Conservation (phyloP, 2,329 filamentous ascomycete genomes). For the Aspergillus pseudotamarii region DNA sequence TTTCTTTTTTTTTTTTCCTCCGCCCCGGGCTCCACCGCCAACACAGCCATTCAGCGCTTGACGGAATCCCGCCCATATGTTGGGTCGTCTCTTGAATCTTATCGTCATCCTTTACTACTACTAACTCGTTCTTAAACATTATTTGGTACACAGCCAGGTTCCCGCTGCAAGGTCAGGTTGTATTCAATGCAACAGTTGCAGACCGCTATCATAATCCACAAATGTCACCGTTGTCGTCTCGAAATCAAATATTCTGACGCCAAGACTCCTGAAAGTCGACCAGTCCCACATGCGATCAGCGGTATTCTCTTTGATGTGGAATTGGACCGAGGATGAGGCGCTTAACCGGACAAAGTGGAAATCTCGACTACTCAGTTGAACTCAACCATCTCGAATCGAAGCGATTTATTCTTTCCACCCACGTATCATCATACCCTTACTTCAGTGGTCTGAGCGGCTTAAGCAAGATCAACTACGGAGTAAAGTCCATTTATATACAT, state of each 20-base stretch:
- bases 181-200: not conserved
- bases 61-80: not conserved
- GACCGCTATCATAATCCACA: not conserved
- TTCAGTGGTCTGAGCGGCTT: not conserved
- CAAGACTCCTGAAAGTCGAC: not conserved
- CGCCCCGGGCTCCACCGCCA: slow-evolving; percentile 1
- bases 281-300: not conserved
- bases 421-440: not conserved
- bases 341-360: not conserved
- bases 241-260: not conserved
- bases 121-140: not conserved
- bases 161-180: not conserved
- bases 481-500: not conserved
- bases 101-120: no score
- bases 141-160: not conserved
- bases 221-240: not conserved
- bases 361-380: not conserved
- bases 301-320: not conserved
- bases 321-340: not conserved
- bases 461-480: not conserved
- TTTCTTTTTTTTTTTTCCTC: slow-evolving; percentile 2
- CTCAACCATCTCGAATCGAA: not conserved
- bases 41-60: slow-evolving; percentile 1
- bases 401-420: no score
- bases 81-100: not conserved